Evolutionary conservation across 495 filamentous ascomycete species (phyloP).

Genomic region (Penicillium soppii): DNA sequence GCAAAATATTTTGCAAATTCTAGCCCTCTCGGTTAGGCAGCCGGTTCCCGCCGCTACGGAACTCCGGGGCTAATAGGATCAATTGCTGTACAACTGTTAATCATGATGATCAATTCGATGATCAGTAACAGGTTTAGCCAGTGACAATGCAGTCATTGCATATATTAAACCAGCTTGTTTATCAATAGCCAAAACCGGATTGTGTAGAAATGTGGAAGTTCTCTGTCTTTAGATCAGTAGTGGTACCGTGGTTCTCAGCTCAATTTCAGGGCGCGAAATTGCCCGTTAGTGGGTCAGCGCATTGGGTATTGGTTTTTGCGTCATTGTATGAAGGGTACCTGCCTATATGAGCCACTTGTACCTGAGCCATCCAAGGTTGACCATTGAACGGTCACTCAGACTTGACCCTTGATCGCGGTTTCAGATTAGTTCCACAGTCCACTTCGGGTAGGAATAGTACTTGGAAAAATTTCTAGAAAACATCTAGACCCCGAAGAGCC

Average conservation of each 20-base stretch:
- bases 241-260: background rate
- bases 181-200: background rate
- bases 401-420: background rate
- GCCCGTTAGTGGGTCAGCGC: background rate
- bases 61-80: background rate
- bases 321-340: background rate
- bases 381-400: background rate
- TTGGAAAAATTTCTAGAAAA: background rate
- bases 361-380: background rate
- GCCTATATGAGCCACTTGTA: background rate
- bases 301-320: background rate
- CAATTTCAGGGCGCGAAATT: background rate
- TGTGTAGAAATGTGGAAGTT: background rate
- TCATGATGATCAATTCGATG: background rate
- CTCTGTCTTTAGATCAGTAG: background rate
- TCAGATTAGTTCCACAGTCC: too few species aligned
- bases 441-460: too few species aligned
- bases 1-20: background rate
- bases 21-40: background rate
- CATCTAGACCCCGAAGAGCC: too few species aligned
- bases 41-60: background rate
- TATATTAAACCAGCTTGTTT: background rate
- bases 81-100: background rate
- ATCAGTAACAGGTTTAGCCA: background rate
- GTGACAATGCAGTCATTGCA: background rate